Evolutionary conservation across 108 stramenopile species (phyloP), one percentile per base, ranked within the genome.

Genomic region (Pelagomonas calceolata): DNA sequence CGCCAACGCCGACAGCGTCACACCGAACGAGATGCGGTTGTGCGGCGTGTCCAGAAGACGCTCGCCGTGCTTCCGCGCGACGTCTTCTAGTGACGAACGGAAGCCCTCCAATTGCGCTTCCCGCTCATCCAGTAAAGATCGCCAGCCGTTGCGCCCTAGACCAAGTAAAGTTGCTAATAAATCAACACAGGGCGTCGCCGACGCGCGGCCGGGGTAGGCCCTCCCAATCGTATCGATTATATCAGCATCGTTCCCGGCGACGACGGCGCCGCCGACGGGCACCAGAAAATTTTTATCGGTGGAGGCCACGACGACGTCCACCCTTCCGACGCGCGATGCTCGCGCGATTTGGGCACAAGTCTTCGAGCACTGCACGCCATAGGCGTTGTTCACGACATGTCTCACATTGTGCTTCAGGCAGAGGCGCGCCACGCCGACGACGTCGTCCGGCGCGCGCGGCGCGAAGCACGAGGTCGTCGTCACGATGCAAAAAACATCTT

Each of bases 241-340:
- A 21, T 65, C 78, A 15, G 83, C 66, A 74, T 86, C 68, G 0
- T 95, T 91, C 26, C 92, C 91, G 30, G 86, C 66, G 30, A 98
- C 86, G 30, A 98, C 80, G 26, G 95, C 90, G 4, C 97, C 97
- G 18, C 86, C 97, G 0, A 99, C 96, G 7, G 98, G 98, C 17
- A 98, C 97, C 71, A 96, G 68, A 84, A 99, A 96, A 73, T 98
- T 99, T 82, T 99, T 99, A 79, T 99, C 99, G 0, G 95, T 96
- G 33, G 92, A 93, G 72, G 92, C 94, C 26, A 99, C 92, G 32
- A 99, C 85, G 66, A 92, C 92, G 85, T 99, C 98, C 1, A 99
- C 98, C 31, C 92, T 83, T 15, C 94, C 94, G n/a, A 94, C 82
- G 3, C 82, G 83, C 66, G 87, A 91, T 18, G 91, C 91, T 65